phyloP scores from a whole-genome alignment of 176 grass and related monocot genomes.

The Triticum timopheevii region DNA sequence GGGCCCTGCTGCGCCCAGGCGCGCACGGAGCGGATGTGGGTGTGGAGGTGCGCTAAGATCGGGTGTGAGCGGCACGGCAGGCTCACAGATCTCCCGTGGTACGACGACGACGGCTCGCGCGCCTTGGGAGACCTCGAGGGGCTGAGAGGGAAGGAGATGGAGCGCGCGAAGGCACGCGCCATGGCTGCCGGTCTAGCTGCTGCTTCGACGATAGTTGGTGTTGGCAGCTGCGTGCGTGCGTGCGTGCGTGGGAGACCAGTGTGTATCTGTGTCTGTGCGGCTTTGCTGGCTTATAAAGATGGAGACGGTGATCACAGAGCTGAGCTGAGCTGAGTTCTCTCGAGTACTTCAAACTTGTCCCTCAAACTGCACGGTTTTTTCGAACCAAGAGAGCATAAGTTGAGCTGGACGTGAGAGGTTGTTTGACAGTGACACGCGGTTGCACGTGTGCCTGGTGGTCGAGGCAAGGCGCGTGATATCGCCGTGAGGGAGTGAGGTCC shows the following conservation, averaged over 20 bases:
- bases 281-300: no score
- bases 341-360: no score
- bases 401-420: not conserved
- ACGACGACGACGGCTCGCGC: no score
- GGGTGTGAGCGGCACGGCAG: constrained; percentile 74
- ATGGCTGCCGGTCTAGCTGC: not conserved
- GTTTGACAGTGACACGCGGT: not conserved
- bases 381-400: no score
- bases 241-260: not conserved
- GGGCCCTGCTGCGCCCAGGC: constrained; percentile 42
- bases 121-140: constrained; percentile 34
- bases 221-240: not conserved
- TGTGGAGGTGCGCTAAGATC: constrained; percentile 51
- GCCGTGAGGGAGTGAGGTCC: no score
- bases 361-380: no score
- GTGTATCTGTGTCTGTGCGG: no score
- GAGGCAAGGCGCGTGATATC: no score
- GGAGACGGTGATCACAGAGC: not conserved
- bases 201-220: not conserved
- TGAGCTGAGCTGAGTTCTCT: not conserved
- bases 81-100: constrained; percentile 9
- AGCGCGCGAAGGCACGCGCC: constrained; percentile 62
- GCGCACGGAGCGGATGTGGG: constrained; percentile 49
- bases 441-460: not conserved
- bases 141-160: constrained; percentile 71